These are phyloP conservation scores for Cavenderia fasciculata DNA, from an alignment of 78 protist species.

Conservation along the genomic window DNA sequence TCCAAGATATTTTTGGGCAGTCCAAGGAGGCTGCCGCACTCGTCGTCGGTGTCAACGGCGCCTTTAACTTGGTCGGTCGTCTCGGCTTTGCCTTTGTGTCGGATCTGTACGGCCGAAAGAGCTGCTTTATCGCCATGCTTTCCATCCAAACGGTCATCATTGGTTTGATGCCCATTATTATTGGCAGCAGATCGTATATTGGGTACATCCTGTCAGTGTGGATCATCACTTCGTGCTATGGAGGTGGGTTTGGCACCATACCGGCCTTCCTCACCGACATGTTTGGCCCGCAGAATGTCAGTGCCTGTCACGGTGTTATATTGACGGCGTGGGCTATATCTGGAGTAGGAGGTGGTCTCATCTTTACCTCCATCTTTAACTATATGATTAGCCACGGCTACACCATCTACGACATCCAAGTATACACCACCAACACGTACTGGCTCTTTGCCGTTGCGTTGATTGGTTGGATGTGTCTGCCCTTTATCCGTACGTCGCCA, in stretches of 20 bases:
- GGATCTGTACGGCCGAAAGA: conserved; percentile 70
- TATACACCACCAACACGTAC: not conserved
- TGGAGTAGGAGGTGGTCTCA: conserved; percentile 55
- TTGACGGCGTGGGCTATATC: conserved; percentile 23
- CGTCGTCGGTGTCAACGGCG: conserved; percentile 67
- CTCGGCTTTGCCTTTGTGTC: conserved; percentile 15
- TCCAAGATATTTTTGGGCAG: conserved; percentile 74
- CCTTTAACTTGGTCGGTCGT: conserved; percentile 81
- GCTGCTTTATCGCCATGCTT: not conserved
- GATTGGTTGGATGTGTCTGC: too few species aligned
- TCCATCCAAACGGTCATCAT: conserved; percentile 2
- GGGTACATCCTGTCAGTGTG: conserved; percentile 17
- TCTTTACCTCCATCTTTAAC: conserved; percentile 8
- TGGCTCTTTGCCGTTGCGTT: not conserved
- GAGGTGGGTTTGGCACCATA: conserved; percentile 61
- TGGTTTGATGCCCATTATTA: not conserved
- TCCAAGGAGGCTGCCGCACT: conserved; percentile 25
- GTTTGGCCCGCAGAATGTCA: conserved; percentile 80
- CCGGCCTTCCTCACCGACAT: conserved; percentile 82
- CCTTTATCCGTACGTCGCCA: not conserved
- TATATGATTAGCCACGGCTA: not conserved
- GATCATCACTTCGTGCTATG: conserved; percentile 46
- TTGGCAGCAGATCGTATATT: not conserved
- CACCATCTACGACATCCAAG: not conserved
- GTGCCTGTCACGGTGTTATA: conserved; percentile 71